Base-by-base conservation (phyloP, 176 grass and related monocot species). In the Saccharum spontaneum region DNA sequence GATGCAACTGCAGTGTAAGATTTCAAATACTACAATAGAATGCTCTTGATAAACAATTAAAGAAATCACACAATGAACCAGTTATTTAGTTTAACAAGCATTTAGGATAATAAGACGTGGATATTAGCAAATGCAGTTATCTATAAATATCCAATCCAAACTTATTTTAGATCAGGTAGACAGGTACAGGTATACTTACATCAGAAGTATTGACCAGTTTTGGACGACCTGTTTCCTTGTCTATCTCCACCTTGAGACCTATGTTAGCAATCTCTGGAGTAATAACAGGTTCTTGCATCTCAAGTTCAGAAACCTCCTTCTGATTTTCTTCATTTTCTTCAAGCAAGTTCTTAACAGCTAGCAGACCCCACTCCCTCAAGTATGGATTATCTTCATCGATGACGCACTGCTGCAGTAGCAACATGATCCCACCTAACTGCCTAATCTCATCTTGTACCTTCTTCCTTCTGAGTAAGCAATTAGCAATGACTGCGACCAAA, bases 331-430 rank as follows among this genome's bases (percentile, higher is more conserved):
- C 84, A 84, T 98, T 98, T 71, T 67, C 93, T 79, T 94, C 97
- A 54, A 98, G 82, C 88, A 98, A 89, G 81, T 98, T 88, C 74
- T 88, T 95, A 22, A 98, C 79, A 28, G 89, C 87, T 50, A 95
- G 65, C 69, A 98, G 70, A 44, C 90, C 97, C 97, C 93, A 98
- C 75, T 98, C 97, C 86, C 93, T 92, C 79, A 96, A 76, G 69
- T 88, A 98, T 60, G 91, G 91, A 61, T 96, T 98, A 33, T 94
- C 93, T 78, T 98, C 93, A 76, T 98, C 93, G 37, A 98, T 18
- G 68, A 98, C 90, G 59, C 97, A 96, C 17, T 98, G 97, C 83
- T 98, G 97, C 86, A 98, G 80, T 6, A 98, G 82, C 17, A 96
- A 78, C 65, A 85, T 82, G 59, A 96, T 94, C 22, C 75, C 91